Percentiles rank a stretch among this genome's conserved stretches.
Conservation (phyloP, 2,329 filamentous ascomycete genomes). For the Bisporella sp. region DNA sequence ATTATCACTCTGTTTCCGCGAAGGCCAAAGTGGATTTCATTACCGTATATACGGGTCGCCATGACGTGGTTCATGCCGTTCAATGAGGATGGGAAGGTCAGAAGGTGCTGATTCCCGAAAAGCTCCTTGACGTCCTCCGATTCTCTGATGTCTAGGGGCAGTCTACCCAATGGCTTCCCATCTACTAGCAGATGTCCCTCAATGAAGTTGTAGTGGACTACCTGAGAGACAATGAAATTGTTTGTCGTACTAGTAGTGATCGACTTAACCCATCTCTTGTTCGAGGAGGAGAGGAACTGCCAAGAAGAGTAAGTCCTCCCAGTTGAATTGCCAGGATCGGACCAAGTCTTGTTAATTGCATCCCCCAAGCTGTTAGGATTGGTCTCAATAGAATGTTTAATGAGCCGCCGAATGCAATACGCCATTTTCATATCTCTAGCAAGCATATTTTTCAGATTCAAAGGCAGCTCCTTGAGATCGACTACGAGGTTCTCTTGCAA, state of each 20-base stretch:
- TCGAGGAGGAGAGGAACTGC: no score
- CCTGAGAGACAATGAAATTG: constrained; percentile 13
- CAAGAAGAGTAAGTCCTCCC: no score
- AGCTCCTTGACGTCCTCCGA: constrained; percentile 38
- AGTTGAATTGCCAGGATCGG: no score
- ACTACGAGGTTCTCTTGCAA: constrained; percentile 40
- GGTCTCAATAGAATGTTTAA: constrained; percentile 30
- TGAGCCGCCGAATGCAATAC: constrained; percentile 27
- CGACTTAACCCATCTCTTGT: no score
- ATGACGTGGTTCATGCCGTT: constrained; percentile 45
- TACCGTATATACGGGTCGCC: constrained; percentile 28
- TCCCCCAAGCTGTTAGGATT: constrained; percentile 23
- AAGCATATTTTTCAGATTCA: constrained; percentile 31
- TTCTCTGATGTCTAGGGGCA: constrained; percentile 44
- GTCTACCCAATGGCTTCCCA: constrained; percentile 39
- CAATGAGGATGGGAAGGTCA: constrained; percentile 43
- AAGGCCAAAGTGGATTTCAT: constrained; percentile 49
- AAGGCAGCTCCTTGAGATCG: constrained; percentile 30
- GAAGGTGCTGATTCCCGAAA: constrained; percentile 45
- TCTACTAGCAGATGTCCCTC: constrained; percentile 43
- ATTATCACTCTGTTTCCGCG: constrained; percentile 35
- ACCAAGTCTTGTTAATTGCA: constrained; percentile 36
- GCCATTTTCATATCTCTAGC: constrained; percentile 40
- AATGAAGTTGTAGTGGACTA: constrained; percentile 37
- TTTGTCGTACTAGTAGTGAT: no score